These are phyloP conservation scores for Coccomyxa sp. DNA, from an alignment of 139 green algal species.

Conservation along the genomic window DNA sequence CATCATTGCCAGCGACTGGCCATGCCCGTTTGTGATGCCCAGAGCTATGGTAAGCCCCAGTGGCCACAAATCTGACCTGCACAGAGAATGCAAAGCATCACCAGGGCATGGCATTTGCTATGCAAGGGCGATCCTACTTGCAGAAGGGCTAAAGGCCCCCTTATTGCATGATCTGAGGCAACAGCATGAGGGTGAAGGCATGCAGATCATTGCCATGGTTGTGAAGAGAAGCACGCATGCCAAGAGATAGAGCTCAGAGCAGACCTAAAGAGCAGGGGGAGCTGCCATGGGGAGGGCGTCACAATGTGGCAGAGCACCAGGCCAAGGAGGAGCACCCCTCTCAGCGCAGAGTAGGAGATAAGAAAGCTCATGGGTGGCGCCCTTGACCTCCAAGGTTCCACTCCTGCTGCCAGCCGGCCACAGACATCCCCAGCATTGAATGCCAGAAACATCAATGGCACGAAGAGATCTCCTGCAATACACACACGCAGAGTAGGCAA, in stretches of 20 bases:
- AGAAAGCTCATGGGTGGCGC: constrained; percentile 14
- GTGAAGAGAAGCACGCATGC: no score
- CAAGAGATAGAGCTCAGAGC: not conserved
- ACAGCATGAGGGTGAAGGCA: no score
- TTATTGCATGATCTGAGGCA: no score
- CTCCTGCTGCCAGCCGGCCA: constrained; percentile 21
- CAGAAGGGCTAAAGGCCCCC: no score
- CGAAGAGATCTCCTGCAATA: constrained; percentile 32
- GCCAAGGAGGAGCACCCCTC: constrained; percentile 9
- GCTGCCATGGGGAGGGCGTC: constrained; percentile 14
- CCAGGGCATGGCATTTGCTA: no score
- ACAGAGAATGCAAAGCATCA: no score
- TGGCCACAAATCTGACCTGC: constrained; percentile 13
- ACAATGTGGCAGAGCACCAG: constrained; percentile 35
- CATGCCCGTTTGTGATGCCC: constrained; percentile 34
- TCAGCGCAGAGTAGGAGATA: constrained; percentile 4
- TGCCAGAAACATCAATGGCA: constrained; percentile 29
- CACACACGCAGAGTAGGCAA: no score
- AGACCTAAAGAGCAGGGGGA: constrained; percentile 23
- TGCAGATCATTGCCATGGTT: no score
- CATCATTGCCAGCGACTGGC: constrained; percentile 30
- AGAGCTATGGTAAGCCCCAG: constrained; percentile 22
- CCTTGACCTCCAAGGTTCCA: constrained; percentile 18
- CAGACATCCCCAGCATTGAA: constrained; percentile 26
- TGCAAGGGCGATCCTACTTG: no score